Evolutionary conservation across 441 rosid species (phyloP), one percentile per base, ranked within the genome.

Genomic region (Isatis lusitanica): DNA sequence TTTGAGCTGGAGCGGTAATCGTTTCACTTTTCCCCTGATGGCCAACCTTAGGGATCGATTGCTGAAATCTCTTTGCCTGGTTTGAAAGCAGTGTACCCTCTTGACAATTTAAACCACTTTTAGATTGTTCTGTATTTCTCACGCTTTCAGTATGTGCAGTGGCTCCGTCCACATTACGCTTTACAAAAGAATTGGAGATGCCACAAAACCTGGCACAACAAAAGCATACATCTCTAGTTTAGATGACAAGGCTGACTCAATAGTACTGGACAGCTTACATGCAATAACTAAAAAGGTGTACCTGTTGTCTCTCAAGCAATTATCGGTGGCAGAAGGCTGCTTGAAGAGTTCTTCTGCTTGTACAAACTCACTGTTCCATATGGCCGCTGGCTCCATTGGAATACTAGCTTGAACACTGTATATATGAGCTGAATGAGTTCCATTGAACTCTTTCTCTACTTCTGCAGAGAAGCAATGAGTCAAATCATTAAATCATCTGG

Each of bases 251-350:
- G 46, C 24, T n/a, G 57, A 40, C 38, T 47, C 30, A 66, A 53
- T 11, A 58, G 30, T 13, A 63, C 44, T 28, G 36, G 15, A 70
- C 4, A 26, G 36, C n/a, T 51, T 33, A 66, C 47, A 60, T 12
- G 55, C 68, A 30, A 38, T 31, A 65, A 66, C 6, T 18, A 13
- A 60, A 18, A 38, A 42, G 52, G 50, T 61, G 6, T 68, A 90
- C 99, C 96, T 87, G 83, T 89, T 92, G 74, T 86, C 94, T 83
- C 96, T 90, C 83, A 90, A 87, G 81, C 97, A 94, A 86, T 94
- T 89, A 55, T 83, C 86, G 53, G 64, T 35, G 5, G 74, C 42
- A 30, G 80, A 69, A 13, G 90, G 88, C 87, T 87, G 88, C 79
- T 74, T 82, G 73, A 85, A 90, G 44, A 94, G 92, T 74, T 89